Conservation (phyloP, 345 rosid genomes). For the Abelmoschus esculentus region DNA sequence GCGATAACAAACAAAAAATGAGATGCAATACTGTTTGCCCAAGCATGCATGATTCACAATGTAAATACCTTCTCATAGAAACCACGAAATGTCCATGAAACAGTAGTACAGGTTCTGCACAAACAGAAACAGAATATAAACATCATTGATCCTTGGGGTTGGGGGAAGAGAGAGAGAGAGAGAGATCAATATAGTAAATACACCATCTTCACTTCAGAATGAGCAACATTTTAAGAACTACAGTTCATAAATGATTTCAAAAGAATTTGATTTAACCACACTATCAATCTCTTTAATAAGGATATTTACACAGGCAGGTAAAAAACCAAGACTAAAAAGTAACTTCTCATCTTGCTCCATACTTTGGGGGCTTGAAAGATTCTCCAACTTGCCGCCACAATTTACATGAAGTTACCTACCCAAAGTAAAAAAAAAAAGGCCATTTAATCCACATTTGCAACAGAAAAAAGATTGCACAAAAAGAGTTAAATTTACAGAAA, state of each 20-base stretch:
- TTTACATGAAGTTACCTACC: slow-evolving; percentile 63
- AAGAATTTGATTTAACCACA: background rate
- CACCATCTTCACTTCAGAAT: background rate
- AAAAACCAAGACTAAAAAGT: background rate
- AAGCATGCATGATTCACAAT: background rate
- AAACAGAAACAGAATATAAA: slow-evolving; percentile 4
- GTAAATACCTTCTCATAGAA: slow-evolving; percentile 69
- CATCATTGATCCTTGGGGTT: background rate
- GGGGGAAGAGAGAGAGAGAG: background rate
- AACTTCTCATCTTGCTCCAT: slow-evolving; percentile 19
- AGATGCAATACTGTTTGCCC: background rate
- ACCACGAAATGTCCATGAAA: slow-evolving; percentile 71
- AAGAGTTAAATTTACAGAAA: background rate
- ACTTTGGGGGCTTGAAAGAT: slow-evolving; percentile 79
- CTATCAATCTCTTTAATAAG: background rate
- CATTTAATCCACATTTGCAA: background rate
- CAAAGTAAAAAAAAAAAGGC: background rate
- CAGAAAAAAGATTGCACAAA: background rate
- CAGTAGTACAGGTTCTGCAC: slow-evolving; percentile 68
- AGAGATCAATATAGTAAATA: background rate
- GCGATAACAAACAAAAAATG: background rate
- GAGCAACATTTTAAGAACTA: background rate
- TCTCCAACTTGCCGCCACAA: slow-evolving; percentile 84
- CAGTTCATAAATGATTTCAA: background rate
- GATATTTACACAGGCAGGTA: background rate